phyloP scores from a whole-genome alignment of 1,139 yeast species.

The Kodamaea anthophila region DNA sequence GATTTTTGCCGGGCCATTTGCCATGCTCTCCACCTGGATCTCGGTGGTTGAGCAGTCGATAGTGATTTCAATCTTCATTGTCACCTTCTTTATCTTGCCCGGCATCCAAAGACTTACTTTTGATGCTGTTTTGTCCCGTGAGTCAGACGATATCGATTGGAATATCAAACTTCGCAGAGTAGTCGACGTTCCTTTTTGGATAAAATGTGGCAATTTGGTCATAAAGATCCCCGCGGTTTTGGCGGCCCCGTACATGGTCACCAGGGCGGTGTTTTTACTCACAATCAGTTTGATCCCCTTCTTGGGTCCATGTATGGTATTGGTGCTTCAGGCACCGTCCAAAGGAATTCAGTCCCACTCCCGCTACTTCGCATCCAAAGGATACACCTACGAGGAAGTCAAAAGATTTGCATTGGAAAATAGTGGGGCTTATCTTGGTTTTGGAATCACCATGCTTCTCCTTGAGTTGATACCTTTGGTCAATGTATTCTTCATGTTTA shows the following conservation, averaged over 20 bases:
- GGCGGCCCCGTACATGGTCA: slow-evolving; percentile 19
- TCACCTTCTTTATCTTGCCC: slow-evolving; percentile 50
- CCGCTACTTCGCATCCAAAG: slow-evolving; percentile 58
- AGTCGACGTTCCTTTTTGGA: slow-evolving; percentile 27
- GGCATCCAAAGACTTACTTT: slow-evolving; percentile 49
- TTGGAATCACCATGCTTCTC: slow-evolving; percentile 54
- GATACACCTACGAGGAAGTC: slow-evolving; percentile 39
- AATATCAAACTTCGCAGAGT: slow-evolving; percentile 37
- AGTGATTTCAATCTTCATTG: slow-evolving; percentile 43
- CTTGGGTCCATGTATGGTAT: slow-evolving; percentile 52
- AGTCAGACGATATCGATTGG: slow-evolving; percentile 45
- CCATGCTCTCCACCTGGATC: slow-evolving; percentile 48
- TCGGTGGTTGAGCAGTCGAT: slow-evolving; percentile 49
- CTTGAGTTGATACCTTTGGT: slow-evolving; percentile 58
- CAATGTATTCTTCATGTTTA: slow-evolving; percentile 56
- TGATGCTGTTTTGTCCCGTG: slow-evolving; percentile 49
- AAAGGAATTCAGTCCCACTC: slow-evolving; percentile 52
- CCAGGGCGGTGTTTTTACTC: slow-evolving; percentile 25
- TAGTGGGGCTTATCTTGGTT: slow-evolving; percentile 36
- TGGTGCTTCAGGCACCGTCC: slow-evolving; percentile 52
- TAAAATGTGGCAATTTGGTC: slow-evolving; percentile 18
- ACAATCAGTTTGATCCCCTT: slow-evolving; percentile 51
- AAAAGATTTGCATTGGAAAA: slow-evolving; percentile 21
- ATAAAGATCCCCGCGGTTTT: slow-evolving; percentile 21
- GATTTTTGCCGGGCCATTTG: slow-evolving; percentile 50